phyloP scores from a whole-genome alignment of 1,284 basidiomycete genomes.

The Psilocybe mexicana region DNA sequence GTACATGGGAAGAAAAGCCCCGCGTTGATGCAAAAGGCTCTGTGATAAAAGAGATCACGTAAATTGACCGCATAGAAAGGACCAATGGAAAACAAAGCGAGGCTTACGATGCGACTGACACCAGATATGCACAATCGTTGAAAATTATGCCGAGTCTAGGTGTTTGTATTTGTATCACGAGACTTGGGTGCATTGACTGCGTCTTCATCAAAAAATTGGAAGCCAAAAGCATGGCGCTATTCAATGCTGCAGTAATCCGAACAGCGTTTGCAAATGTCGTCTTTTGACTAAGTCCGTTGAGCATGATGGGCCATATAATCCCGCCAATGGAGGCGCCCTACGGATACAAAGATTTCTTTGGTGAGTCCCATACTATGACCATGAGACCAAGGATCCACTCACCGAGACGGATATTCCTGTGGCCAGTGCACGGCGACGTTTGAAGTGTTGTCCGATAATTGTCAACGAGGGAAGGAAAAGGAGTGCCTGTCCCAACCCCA shows the following conservation, averaged over 20 bases:
- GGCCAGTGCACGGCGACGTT: constrained; percentile 44
- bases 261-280: constrained; percentile 43
- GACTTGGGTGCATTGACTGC: constrained; percentile 26
- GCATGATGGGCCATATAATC: constrained; percentile 50
- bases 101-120: constrained; percentile 43
- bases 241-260: constrained; percentile 40
- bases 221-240: constrained; percentile 36
- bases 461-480: constrained; percentile 54
- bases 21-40: constrained; percentile 45
- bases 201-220: constrained; percentile 45
- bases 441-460: constrained; percentile 51
- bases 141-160: constrained; percentile 33
- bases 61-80: neutral
- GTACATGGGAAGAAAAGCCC: constrained; percentile 52
- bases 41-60: constrained; percentile 10
- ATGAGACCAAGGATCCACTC: constrained; percentile 11
- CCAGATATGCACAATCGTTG: constrained; percentile 42
- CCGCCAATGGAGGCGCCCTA: constrained; percentile 49
- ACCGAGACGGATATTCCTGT: constrained; percentile 51
- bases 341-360: neutral
- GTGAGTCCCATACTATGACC: neutral
- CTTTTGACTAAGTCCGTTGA: constrained; percentile 42
- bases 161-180: constrained; percentile 7
- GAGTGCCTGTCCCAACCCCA: constrained; percentile 50
- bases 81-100: neutral